Evolutionary conservation across 225 moss, liverwort and hornwort genomes (phyloP), one percentile per base, ranked within the genome.

Genomic region (Asterella californica): DNA sequence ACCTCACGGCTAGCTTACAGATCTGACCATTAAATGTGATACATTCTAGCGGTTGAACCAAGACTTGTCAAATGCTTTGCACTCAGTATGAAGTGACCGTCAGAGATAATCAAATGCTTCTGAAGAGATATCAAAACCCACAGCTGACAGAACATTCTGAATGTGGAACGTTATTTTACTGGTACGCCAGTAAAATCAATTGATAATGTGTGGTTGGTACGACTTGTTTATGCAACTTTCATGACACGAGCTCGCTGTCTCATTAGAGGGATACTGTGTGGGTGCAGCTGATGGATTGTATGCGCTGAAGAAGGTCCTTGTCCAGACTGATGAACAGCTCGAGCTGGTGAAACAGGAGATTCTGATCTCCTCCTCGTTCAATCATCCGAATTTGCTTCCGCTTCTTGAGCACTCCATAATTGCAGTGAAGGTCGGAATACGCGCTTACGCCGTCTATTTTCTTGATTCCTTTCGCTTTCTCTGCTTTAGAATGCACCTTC

Each of bases 261-360:
- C 18, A 36, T 11, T 66, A 66, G 30, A 0, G 42, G 25, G n/a
- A 11, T 50, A 72, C 15, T 24, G 80, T 63, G 52, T 78, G 70
- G 46, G 63, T 86, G 85, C 91, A 97, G 97, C 86, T 47, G 87
- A 91, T 83, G 97, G 94, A 77, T 80, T 89, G 84, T 97, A 94
- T 77, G 97, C 97, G 70, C 52, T 97, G 83, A 97, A 97, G 89
- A 97, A 97, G 80, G 88, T 97, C 25, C 79, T 97, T 74, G 79
- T 97, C 42, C 97, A 97, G 86, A 92, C 93, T 34, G 90, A 99
- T 83, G 97, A 94, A 85, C 97, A 97, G 86, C 85, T 90, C 63
- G 94, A 86, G 72, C 83, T 91, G 82, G 93, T 94, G 78, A 87
- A 86, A 73, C 87, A 89, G 76, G 97, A 97, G 83, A 93, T 97